Percentiles rank a stretch among this genome's conserved stretches.
These are phyloP conservation scores for Lasiodiplodia gonubiensis DNA, from an alignment of 2,329 filamentous ascomycete genomes.

Conservation along the genomic window DNA sequence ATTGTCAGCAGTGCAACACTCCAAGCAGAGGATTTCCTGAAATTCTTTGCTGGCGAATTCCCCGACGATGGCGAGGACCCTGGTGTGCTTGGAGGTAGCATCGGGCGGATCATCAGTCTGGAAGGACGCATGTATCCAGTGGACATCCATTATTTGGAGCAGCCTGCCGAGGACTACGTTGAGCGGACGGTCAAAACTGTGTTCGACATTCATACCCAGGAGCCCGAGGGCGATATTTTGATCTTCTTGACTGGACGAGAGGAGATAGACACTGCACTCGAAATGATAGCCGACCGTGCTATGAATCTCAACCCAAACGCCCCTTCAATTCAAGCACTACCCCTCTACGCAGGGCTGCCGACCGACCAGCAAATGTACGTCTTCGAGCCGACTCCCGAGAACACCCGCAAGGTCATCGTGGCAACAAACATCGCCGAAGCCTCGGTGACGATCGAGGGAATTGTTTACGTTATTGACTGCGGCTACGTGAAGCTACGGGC, in stretches of 20 bases:
- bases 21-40: slow-evolving; percentile 83
- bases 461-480: slow-evolving; percentile 87
- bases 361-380: slow-evolving; percentile 95
- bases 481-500: slow-evolving; percentile 90
- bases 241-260: slow-evolving; percentile 92
- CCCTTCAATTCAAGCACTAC: slow-evolving; percentile 70
- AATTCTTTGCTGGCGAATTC: slow-evolving; percentile 71
- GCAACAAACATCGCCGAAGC: slow-evolving; percentile 97
- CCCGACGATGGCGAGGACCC: slow-evolving; percentile 40
- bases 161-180: slow-evolving; percentile 83
- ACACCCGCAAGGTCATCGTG: slow-evolving; percentile 88
- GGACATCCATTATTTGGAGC: slow-evolving; percentile 79
- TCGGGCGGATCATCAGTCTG: slow-evolving; percentile 76
- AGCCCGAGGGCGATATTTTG: slow-evolving; percentile 83
- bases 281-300: slow-evolving; percentile 76
- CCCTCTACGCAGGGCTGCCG: slow-evolving; percentile 86
- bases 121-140: slow-evolving; percentile 90
- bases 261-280: slow-evolving; percentile 85
- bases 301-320: slow-evolving; percentile 65
- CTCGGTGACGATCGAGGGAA: slow-evolving; percentile 90
- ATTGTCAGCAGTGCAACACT: slow-evolving; percentile 93
- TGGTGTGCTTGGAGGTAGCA: slow-evolving; percentile 47
- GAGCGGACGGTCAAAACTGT: slow-evolving; percentile 82
- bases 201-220: slow-evolving; percentile 83
- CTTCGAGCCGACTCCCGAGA: slow-evolving; percentile 81